Percentiles rank a stretch among this genome's conserved stretches.
Evolutionary conservation across 75 land plant species (phyloP).

Genomic region (Selaginella tamariscina): DNA sequence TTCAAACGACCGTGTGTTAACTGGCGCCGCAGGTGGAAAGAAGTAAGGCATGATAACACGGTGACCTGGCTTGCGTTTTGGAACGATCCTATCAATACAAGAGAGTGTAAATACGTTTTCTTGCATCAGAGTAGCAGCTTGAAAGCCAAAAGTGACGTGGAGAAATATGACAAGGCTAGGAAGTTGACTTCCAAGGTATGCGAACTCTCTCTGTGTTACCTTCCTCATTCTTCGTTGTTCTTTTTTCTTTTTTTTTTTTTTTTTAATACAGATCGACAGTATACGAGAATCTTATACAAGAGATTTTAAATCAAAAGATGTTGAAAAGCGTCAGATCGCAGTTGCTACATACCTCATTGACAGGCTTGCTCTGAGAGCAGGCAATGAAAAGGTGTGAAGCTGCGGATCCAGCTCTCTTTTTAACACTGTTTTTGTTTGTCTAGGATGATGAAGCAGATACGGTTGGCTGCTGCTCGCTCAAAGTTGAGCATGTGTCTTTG

Average conservation of each 20-base stretch:
- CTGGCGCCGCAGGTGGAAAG: conserved; percentile 93
- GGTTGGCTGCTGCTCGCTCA: conserved; percentile 96
- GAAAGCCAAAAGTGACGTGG: conserved; percentile 97
- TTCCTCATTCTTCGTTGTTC: too few species aligned
- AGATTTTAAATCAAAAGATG: conserved; percentile 51
- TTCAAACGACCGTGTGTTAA: background rate
- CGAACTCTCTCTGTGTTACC: too few species aligned
- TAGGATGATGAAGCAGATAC: conserved; percentile 99
- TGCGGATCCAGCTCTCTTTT: background rate
- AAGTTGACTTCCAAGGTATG: conserved; percentile 17
- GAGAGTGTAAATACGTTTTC: conserved; percentile 92
- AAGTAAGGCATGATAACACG: conserved; percentile 80
- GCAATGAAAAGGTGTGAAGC: conserved; percentile 79
- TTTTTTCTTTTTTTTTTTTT: background rate
- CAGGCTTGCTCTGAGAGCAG: conserved; percentile 92
- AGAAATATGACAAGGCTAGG: conserved; percentile 97
- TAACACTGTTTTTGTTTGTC: background rate
- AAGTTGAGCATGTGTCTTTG: conserved; percentile 81
- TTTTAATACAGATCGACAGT: conserved; percentile 45
- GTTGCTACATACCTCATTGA: conserved; percentile 98
- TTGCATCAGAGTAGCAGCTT: conserved; percentile 85
- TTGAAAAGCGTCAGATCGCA: conserved; percentile 64
- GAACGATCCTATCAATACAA: conserved; percentile 94
- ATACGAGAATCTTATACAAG: conserved; percentile 60
- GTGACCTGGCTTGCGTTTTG: conserved; percentile 98